Evolutionary conservation across 2,329 filamentous ascomycete genomes (phyloP), one percentile per base, ranked within the genome.

Genomic region (Trichoderma sp.): DNA sequence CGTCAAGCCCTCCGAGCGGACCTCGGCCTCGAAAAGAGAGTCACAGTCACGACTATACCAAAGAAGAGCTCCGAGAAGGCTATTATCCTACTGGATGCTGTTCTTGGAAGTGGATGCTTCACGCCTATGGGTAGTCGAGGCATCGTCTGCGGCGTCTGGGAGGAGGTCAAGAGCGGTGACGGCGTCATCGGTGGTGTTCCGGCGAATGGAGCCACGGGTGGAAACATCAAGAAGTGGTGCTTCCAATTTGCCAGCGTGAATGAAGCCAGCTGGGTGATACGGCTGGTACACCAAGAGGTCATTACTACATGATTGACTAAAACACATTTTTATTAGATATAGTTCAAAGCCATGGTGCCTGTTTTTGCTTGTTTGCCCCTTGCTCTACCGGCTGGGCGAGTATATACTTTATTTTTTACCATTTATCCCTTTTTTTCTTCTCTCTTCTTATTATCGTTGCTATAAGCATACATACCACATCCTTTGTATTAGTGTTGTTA

Each of bases 71-170:
- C 80, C 24, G 84, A 87, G 40, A 79, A 82, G 71, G 87, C 88
- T 27, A 84, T 89, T 71, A 85, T 91, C 1, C 80, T 97, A 43
- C 85, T 97, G 0, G 95, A 98, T 78, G 93, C 92, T 1, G 94
- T 94, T 59, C 83, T 97, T 1, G 91, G 91, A 13, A 93, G 94
- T 77, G 92, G 89, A 68, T 94, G 92, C 76, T 96, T 97, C 80
- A 91, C 94, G 73, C 85, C 92, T 21, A 88, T 97, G 70, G 94
- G 93, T 5, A 88, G 91, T 73, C 91, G 92, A 40, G 94, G 94
- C 58, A 95, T 97, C 75, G 92, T 96, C 1, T 89, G 97, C 68
- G 94, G 92, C 72, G 91, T 97, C 43, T 96, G 93, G 89, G 92
- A 96, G 78, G 89, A 93, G 72, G 82, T 91, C 73, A 89, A 89